Conservation (phyloP, 2,329 filamentous ascomycete species). For the Aspergillus fumigatus region DNA sequence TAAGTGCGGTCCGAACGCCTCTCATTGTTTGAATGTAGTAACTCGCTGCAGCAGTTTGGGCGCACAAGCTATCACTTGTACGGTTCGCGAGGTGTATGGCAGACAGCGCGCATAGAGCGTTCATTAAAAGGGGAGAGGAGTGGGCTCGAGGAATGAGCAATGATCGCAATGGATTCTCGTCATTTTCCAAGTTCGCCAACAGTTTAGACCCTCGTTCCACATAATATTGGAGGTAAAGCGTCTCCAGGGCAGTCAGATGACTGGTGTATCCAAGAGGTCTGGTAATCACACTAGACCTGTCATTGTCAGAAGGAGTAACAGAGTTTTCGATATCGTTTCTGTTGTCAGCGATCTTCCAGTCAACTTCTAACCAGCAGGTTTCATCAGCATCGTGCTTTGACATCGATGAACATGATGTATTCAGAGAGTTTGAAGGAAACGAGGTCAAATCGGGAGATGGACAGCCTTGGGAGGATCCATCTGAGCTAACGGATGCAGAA, state of each 20-base stretch:
- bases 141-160: constrained; percentile 34
- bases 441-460: constrained; percentile 7
- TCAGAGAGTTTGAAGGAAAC: background rate
- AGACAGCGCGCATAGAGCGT: constrained; percentile 35
- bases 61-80: constrained; percentile 16
- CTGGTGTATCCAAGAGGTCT: constrained; percentile 17
- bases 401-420: background rate
- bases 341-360: background rate
- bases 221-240: constrained; percentile 36
- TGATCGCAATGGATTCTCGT: constrained; percentile 33
- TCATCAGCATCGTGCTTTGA: constrained; percentile 2
- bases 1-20: constrained; percentile 27
- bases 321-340: background rate
- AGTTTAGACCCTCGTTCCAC: constrained; percentile 31
- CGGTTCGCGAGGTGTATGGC: constrained; percentile 35
- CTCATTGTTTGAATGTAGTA: constrained; percentile 33
- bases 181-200: constrained; percentile 33
- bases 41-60: constrained; percentile 26
- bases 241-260: constrained; percentile 28
- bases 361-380: background rate
- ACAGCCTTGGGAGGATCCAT: constrained; percentile 7
- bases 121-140: constrained; percentile 33
- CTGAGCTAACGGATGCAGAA: constrained; percentile 11
- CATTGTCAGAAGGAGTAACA: background rate
- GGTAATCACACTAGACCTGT: constrained; percentile 8